A percentile compares a stretch with the other conserved stretches of the same genome.
Conservation (phyloP, 2,329 filamentous ascomycete genomes). For the Microdochium nivale region DNA sequence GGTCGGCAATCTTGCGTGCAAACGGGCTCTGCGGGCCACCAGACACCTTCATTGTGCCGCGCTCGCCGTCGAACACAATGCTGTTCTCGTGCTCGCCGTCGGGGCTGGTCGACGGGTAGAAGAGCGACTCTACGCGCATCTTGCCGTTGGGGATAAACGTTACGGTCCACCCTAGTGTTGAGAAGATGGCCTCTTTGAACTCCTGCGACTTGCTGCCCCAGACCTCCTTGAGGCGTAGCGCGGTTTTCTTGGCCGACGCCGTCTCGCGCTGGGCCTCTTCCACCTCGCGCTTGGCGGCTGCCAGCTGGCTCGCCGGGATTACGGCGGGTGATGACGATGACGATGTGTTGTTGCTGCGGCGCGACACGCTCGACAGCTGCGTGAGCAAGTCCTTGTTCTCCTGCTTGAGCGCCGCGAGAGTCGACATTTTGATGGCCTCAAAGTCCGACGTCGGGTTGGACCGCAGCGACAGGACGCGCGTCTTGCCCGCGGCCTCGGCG, state of each 20-base stretch:
- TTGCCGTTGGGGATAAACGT: slow-evolving; percentile 97
- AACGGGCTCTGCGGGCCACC: slow-evolving; percentile 84
- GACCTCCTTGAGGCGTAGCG: slow-evolving; percentile 80
- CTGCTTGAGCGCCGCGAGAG: slow-evolving; percentile 65
- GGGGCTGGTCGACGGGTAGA: slow-evolving; percentile 56
- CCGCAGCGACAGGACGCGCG: slow-evolving; percentile 75
- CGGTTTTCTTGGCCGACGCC: slow-evolving; percentile 71
- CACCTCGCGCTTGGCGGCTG: slow-evolving; percentile 67
- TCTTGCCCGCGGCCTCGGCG: slow-evolving; percentile 59
- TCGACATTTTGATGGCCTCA: slow-evolving; percentile 76
- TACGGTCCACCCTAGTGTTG: slow-evolving; percentile 85
- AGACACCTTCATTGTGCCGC: slow-evolving; percentile 95
- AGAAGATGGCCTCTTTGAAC: slow-evolving; percentile 91
- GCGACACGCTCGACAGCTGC: slow-evolving; percentile 50
- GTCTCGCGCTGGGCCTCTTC: slow-evolving; percentile 61
- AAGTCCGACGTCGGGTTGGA: slow-evolving; percentile 86
- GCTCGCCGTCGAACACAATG: slow-evolving; percentile 84
- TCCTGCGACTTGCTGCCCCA: slow-evolving; percentile 87
- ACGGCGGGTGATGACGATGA: slow-evolving; percentile 34
- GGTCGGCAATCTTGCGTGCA: slow-evolving; percentile 71
- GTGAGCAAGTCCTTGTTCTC: slow-evolving; percentile 80
- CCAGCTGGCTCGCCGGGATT: slow-evolving; percentile 70
- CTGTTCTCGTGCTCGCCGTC: slow-evolving; percentile 61
- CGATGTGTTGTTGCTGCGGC: slow-evolving; percentile 20
- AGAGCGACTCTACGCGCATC: slow-evolving; percentile 82